A percentile compares a stretch with the other conserved stretches of the same genome.
phyloP scores from a whole-genome alignment of 208 protist species.

The Angomonas ambiguus region DNA sequence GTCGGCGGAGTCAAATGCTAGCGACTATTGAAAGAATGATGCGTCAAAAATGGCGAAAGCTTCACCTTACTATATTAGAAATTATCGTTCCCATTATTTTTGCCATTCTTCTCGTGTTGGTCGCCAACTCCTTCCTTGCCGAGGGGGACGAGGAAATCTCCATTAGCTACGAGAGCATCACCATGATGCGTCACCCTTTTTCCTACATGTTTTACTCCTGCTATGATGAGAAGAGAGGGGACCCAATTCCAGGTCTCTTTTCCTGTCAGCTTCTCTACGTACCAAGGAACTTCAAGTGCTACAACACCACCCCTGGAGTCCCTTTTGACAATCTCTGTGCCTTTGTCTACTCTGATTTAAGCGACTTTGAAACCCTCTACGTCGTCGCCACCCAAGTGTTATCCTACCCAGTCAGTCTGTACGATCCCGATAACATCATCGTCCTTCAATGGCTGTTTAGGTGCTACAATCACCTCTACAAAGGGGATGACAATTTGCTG shows the following conservation, averaged over 20 bases:
- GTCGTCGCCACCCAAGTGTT: neutral
- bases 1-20: neutral
- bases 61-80: constrained; percentile 5
- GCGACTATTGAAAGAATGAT: constrained; percentile 7
- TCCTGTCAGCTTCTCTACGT: neutral
- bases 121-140: neutral
- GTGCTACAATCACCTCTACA: neutral
- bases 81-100: constrained; percentile 5
- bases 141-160: neutral
- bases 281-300: neutral
- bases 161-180: neutral
- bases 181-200: neutral
- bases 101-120: neutral
- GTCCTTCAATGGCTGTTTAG: neutral
- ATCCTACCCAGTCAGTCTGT: neutral
- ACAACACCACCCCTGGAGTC: neutral
- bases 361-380: constrained; percentile 1
- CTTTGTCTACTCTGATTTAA: neutral
- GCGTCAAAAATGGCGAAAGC: neutral
- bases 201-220: neutral
- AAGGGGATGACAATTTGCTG: neutral
- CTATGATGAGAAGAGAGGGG: neutral
- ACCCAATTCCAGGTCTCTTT: neutral
- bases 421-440: constrained; percentile 9
- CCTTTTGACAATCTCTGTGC: constrained; percentile 10